Base-by-base conservation (phyloP, 2,329 filamentous ascomycete species). In the Xylariales sp. region DNA sequence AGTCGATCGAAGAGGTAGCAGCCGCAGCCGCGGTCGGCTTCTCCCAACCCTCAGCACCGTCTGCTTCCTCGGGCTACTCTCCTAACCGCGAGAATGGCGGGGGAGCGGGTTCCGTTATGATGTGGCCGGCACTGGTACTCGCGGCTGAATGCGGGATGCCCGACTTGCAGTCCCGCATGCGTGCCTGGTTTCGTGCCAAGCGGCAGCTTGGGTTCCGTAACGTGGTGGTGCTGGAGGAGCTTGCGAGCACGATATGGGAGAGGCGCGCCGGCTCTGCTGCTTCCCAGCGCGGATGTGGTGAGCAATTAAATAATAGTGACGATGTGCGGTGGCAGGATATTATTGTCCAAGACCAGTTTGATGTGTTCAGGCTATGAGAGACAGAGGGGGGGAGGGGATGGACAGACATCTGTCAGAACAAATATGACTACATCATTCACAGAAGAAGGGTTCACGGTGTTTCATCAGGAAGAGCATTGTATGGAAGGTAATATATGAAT, bases 1-100 rank as follows among this genome's bases (percentile, higher is more conserved):
- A 62, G 39, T 51, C 54, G 0, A 53, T 59, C 6, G 59, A 60
- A 35, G 33, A 20, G 5, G 44, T 55, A 1, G n/a, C n/a, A n/a
- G n/a, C n/a, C n/a, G n/a, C n/a, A n/a, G n/a, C n/a, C n/a, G n/a
- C n/a, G n/a, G n/a, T n/a, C n/a, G n/a, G n/a, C n/a, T n/a, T n/a
- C n/a, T n/a, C n/a, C n/a, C n/a, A n/a, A n/a, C n/a, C n/a, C n/a
- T n/a, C n/a, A n/a, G n/a, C n/a, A n/a, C n/a, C n/a, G n/a, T n/a
- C n/a, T n/a, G n/a, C n/a, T n/a, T n/a, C n/a, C n/a, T n/a, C n/a
- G n/a, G n/a, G n/a, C n/a, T n/a, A n/a, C n/a, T n/a, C n/a, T n/a
- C n/a, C n/a, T n/a, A n/a, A n/a, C n/a, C n/a, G n/a, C n/a, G n/a
- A n/a, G n/a, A n/a, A n/a, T n/a, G n/a, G n/a, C n/a, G n/a, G n/a